These are phyloP conservation scores for Populus davidiana DNA, from an alignment of 345 rosid species.

Conservation along the genomic window DNA sequence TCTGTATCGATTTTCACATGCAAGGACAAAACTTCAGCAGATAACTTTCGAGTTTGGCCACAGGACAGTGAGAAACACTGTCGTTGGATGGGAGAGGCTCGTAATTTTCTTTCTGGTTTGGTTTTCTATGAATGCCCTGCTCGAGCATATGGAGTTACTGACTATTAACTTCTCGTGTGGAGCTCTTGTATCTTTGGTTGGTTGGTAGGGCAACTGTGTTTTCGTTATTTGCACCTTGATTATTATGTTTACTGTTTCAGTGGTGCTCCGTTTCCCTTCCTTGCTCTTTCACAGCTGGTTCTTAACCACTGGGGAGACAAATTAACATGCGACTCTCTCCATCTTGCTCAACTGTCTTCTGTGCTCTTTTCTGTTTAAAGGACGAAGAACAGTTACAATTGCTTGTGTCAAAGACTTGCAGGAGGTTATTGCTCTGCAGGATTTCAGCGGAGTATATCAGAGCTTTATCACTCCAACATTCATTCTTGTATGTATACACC, in stretches of 20 bases:
- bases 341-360: neutral
- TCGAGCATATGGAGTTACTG: neutral
- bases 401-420: neutral
- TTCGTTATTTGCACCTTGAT: neutral
- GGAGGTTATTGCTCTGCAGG: neutral
- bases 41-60: neutral
- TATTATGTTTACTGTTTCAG: neutral
- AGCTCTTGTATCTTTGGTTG: no score
- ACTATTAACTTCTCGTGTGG: neutral
- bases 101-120: neutral
- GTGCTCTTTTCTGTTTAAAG: neutral
- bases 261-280: neutral
- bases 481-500: neutral
- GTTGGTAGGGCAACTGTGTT: neutral
- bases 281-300: neutral
- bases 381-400: neutral
- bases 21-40: neutral
- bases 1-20: neutral
- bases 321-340: neutral
- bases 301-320: neutral
- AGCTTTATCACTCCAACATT: neutral
- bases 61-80: neutral
- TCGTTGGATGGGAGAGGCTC: neutral
- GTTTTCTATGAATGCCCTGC: neutral
- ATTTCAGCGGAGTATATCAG: neutral